These are phyloP conservation scores for Saccharomycopsis phalli DNA, from an alignment of 1,139 yeast genomes.

Conservation along the genomic window DNA sequence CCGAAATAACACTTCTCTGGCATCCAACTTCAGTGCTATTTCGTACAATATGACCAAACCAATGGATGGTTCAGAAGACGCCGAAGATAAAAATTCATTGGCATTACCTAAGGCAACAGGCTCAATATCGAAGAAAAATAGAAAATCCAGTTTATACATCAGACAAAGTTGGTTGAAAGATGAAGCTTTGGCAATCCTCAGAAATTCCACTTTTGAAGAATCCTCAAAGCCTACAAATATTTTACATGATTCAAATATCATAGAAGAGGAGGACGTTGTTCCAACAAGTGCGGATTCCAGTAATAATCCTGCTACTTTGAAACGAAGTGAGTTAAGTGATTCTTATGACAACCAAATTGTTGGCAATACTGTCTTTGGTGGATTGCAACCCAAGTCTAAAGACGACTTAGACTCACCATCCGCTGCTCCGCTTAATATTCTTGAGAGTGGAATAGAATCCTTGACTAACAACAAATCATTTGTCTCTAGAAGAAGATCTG, in stretches of 20 bases:
- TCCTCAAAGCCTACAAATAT: background rate
- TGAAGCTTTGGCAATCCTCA: slow-evolving; percentile 16
- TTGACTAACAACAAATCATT: background rate
- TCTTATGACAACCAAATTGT: slow-evolving; percentile 7
- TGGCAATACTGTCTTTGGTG: slow-evolving; percentile 7
- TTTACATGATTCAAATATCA: background rate
- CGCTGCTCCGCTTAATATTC: slow-evolving; percentile 5
- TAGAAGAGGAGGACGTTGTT: slow-evolving; percentile 13
- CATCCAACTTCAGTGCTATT: slow-evolving; percentile 9
- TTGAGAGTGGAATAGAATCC: slow-evolving; percentile 5
- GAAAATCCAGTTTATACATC: slow-evolving; percentile 16
- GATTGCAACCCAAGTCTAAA: background rate
- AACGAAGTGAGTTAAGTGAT: slow-evolving; percentile 1
- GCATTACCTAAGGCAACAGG: background rate
- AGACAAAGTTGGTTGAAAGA: slow-evolving; percentile 20
- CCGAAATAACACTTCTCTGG: background rate
- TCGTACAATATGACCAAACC: slow-evolving; percentile 13
- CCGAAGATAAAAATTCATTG: background rate
- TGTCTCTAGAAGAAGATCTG: slow-evolving; percentile 14
- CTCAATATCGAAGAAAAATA: slow-evolving; percentile 2
- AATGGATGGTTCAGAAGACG: slow-evolving; percentile 6
- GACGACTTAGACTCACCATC: background rate
- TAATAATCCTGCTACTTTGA: slow-evolving; percentile 1
- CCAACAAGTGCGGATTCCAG: slow-evolving; percentile 1
- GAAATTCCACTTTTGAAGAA: background rate